A percentile compares a stretch with the other conserved stretches of the same genome.
Evolutionary conservation across 2,329 filamentous ascomycete genomes (phyloP).

Genomic region (Colletotrichum agaves): DNA sequence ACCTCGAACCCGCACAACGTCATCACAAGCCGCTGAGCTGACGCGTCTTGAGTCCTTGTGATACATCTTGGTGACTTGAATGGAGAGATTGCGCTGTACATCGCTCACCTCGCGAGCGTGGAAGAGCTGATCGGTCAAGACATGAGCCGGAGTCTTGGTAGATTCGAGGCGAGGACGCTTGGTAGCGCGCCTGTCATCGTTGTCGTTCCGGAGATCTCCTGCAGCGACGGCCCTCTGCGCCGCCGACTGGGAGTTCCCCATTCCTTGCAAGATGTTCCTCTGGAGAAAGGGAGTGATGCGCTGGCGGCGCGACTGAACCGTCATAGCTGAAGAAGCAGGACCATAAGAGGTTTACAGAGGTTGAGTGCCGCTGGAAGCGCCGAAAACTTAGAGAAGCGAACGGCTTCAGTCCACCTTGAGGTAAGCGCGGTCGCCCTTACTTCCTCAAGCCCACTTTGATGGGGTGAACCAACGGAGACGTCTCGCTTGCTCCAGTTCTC

Average conservation of each 20-base stretch:
- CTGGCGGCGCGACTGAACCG: conserved; percentile 57
- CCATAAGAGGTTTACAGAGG: conserved; percentile 29
- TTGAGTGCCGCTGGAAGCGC: conserved; percentile 22
- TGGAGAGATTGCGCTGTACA: conserved; percentile 56
- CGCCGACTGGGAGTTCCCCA: conserved; percentile 57
- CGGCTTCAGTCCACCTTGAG: conserved; percentile 15
- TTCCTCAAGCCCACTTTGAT: conserved; percentile 34
- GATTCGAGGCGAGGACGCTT: conserved; percentile 63
- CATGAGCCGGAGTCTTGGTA: conserved; percentile 45
- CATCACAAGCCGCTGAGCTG: conserved; percentile 42
- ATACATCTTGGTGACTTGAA: conserved; percentile 64
- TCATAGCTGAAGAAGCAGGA: conserved; percentile 58
- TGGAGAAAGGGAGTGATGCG: conserved; percentile 65
- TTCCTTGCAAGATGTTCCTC: conserved; percentile 59
- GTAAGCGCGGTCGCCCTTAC: conserved; percentile 16
- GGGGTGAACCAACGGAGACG: conserved; percentile 13
- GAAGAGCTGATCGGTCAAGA: conserved; percentile 48
- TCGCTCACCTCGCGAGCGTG: conserved; percentile 46
- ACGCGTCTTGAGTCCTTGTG: conserved; percentile 53
- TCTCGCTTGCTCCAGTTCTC: conserved; percentile 5
- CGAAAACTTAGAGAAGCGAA: conserved; percentile 13
- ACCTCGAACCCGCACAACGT: conserved; percentile 47
- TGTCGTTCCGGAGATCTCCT: conserved; percentile 49
- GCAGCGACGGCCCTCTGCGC: conserved; percentile 49
- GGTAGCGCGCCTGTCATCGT: conserved; percentile 51